phyloP scores from a whole-genome alignment of 768 basidiomycete species.

The Russula lepida region DNA sequence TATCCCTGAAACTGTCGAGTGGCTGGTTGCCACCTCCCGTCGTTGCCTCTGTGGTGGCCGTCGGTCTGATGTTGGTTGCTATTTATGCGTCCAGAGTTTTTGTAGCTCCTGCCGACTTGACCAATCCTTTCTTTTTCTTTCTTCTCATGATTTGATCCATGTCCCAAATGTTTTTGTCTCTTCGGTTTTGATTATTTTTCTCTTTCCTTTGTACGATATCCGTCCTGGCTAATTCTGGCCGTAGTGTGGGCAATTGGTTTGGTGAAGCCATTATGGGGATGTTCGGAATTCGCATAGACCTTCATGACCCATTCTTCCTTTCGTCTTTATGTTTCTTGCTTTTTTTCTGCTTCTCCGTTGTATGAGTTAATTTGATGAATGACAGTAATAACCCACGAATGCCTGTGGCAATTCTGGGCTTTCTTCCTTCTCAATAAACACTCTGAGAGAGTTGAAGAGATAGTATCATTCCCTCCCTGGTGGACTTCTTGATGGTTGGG shows the following conservation, averaged over 20 bases:
- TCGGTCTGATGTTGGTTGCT: constrained; percentile 5
- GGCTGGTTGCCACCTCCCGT: constrained; percentile 6
- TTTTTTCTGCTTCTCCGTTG: constrained; percentile 5
- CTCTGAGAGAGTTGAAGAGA: background rate
- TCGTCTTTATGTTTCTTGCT: background rate
- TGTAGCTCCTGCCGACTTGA: constrained; percentile 16
- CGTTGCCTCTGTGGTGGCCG: background rate
- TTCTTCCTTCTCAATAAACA: background rate
- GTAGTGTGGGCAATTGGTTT: background rate
- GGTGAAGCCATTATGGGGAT: constrained; percentile 1
- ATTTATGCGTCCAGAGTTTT: constrained; percentile 15
- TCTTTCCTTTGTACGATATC: constrained; percentile 13
- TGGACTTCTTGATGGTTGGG: background rate
- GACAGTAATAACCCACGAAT: constrained; percentile 3
- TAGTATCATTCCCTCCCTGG: background rate
- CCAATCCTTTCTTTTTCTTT: background rate
- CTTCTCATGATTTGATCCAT: constrained; percentile 6
- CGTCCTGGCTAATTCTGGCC: constrained; percentile 5
- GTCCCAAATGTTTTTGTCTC: constrained; percentile 1
- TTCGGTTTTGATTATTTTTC: constrained; percentile 2
- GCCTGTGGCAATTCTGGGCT: background rate
- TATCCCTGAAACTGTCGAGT: constrained; percentile 12
- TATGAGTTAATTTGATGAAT: constrained; percentile 13
- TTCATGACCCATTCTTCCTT: background rate
- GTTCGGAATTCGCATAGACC: constrained; percentile 6